Evolutionary conservation across 164 flowering plant species (phyloP), one percentile per base, ranked within the genome.

Genomic region (Sedum album): DNA sequence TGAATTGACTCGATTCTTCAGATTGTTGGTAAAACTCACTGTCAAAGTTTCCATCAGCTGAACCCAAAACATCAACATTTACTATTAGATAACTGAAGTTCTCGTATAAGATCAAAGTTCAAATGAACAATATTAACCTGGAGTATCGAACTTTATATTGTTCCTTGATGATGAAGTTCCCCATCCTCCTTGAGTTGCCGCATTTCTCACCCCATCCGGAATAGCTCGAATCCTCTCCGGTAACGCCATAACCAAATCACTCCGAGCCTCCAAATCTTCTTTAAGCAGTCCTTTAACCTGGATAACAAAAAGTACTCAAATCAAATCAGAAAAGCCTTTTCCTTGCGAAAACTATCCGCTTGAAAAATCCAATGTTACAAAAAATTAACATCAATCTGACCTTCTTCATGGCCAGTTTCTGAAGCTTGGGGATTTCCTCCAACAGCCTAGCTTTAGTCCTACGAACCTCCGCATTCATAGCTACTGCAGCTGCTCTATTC

Each of bases 391-490:
- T 28, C 31, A 26, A 30, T 57, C 44, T 18, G 38, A 87, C 91
- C 88, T 85, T 87, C 73, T 83, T 87, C 25, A 48, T 42, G 28
- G 81, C 85, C 75, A 85, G 70, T 73, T 80, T 81, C 51, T 74
- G 80, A 70, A 87, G 75, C 73, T 85, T 87, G 17, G 82, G 79
- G 30, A 87, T 66, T 44, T 87, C 91, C 15, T 85, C 88, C 60
- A 80, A 39, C 69, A 85, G 75, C 42, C 79, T 76, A 46, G 83
- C 86, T 76, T 87, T 87, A 13, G 77, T 79, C 63, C 89, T 66
- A 0, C 89, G 83, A 72, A 85, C 60, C 79, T 87, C 91, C 0
- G 89, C 91, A 60, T 81, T 82, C 83, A 83, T 66, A 8, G 89
- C 88, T 0, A 73, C 91, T 30, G 72, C 77, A 14, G 79, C 61